Conservation (phyloP, 2,329 filamentous ascomycete species). For the Neopestalotiopsis sp. region DNA sequence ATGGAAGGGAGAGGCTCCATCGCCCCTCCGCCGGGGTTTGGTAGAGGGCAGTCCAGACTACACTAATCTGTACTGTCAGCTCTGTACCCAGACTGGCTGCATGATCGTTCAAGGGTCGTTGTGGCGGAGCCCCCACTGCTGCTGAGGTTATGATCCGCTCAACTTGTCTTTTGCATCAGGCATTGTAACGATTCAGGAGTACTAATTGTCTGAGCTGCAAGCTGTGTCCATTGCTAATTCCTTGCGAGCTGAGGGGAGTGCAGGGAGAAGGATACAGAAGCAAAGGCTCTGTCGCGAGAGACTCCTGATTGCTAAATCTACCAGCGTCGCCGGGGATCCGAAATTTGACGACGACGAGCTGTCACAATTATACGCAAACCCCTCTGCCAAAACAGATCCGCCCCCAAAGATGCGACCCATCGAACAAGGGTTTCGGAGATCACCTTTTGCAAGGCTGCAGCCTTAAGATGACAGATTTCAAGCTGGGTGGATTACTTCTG, state of each 20-base stretch:
- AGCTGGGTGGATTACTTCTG: slow-evolving; percentile 3
- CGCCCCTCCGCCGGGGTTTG: background rate
- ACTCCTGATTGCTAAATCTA: background rate
- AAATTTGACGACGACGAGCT: slow-evolving; percentile 2
- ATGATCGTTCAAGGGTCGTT: background rate
- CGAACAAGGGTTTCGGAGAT: slow-evolving; percentile 16
- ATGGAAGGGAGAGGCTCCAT: slow-evolving; percentile 4
- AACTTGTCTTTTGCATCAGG: background rate
- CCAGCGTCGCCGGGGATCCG: background rate
- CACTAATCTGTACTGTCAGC: background rate
- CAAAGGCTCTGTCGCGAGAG: background rate
- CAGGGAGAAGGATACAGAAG: background rate
- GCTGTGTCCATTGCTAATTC: background rate
- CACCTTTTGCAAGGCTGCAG: slow-evolving; percentile 11
- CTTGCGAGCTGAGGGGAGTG: background rate
- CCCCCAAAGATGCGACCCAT: background rate
- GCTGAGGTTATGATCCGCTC: background rate
- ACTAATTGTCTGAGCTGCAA: background rate
- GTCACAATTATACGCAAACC: slow-evolving; percentile 19
- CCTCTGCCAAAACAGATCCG: slow-evolving; percentile 14
- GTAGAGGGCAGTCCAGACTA: background rate
- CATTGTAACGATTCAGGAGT: background rate
- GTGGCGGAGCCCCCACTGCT: background rate
- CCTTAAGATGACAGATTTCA: slow-evolving; percentile 4
- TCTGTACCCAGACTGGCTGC: background rate